Conservation (phyloP, 78 protist species). For the Dictyostelium brefeldianum region DNA sequence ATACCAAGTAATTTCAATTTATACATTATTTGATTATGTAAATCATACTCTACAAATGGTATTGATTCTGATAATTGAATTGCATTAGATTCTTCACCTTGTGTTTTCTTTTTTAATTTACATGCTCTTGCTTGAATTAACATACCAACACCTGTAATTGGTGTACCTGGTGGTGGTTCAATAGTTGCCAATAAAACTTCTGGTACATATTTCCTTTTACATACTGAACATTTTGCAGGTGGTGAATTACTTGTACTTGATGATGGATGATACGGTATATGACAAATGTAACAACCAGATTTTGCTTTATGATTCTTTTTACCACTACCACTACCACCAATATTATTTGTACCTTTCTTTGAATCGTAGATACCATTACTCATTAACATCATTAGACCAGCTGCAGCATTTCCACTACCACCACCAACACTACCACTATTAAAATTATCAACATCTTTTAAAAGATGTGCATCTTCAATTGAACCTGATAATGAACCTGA, state of each 20-base stretch:
- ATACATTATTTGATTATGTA: slow-evolving; percentile 89
- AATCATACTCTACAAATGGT: slow-evolving; percentile 94
- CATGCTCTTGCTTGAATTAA: slow-evolving; percentile 83
- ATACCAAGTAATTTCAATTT: slow-evolving; percentile 86
- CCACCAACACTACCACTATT: too few relatives aligned
- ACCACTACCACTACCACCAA: neutral
- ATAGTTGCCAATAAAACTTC: slow-evolving; percentile 84
- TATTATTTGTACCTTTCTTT: neutral
- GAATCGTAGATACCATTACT: slow-evolving; percentile 6
- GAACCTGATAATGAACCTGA: slow-evolving; percentile 57
- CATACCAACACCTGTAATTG: slow-evolving; percentile 75
- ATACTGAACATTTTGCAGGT: slow-evolving; percentile 45
- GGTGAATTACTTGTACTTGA: slow-evolving; percentile 29
- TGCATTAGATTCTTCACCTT: slow-evolving; percentile 87
- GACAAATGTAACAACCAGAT: slow-evolving; percentile 62
- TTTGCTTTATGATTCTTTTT: slow-evolving; percentile 8
- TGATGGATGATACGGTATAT: slow-evolving; percentile 49
- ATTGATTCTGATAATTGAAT: slow-evolving; percentile 80
- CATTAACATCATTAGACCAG: neutral
- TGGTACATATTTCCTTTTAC: slow-evolving; percentile 87
- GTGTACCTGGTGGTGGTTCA: slow-evolving; percentile 85
- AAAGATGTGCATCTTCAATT: slow-evolving; percentile 15
- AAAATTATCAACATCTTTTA: neutral
- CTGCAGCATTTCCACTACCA: too few relatives aligned
- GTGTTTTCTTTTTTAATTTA: slow-evolving; percentile 65